These are phyloP conservation scores for Jackrogersella minutella DNA, from an alignment of 495 filamentous ascomycete species.

Conservation along the genomic window DNA sequence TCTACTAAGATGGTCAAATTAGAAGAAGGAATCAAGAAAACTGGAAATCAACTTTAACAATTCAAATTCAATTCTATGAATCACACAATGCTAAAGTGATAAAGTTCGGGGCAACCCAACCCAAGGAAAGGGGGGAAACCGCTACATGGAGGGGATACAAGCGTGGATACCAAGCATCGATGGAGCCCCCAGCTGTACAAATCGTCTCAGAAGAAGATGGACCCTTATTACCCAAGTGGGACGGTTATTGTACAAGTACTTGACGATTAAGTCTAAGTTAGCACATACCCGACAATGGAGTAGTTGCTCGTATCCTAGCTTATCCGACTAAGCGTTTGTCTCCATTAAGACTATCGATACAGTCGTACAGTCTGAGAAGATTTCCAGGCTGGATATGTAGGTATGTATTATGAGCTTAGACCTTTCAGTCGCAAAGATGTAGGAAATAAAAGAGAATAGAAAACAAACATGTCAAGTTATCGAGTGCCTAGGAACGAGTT, in stretches of 20 bases:
- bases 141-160: conserved; percentile 13
- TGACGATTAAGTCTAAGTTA: neutral
- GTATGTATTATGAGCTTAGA: too few species aligned
- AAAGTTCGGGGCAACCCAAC: conserved; percentile 14
- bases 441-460: neutral
- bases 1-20: too few species aligned
- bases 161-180: neutral
- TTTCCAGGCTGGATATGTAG: neutral
- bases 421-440: neutral
- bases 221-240: conserved; percentile 14
- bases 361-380: too few species aligned
- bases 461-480: neutral
- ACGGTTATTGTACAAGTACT: neutral
- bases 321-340: too few species aligned
- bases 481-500: neutral
- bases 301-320: too few species aligned
- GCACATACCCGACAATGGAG: neutral
- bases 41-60: neutral
- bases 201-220: conserved; percentile 11
- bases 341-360: too few species aligned
- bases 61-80: conserved; percentile 11
- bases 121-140: conserved; percentile 24
- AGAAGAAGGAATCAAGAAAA: too few species aligned
- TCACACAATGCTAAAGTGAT: conserved; percentile 1
- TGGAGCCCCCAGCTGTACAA: conserved; percentile 8